Evolutionary conservation across 495 filamentous ascomycete genomes (phyloP).

Genomic region (Lasiosphaeriaceae sp.): DNA sequence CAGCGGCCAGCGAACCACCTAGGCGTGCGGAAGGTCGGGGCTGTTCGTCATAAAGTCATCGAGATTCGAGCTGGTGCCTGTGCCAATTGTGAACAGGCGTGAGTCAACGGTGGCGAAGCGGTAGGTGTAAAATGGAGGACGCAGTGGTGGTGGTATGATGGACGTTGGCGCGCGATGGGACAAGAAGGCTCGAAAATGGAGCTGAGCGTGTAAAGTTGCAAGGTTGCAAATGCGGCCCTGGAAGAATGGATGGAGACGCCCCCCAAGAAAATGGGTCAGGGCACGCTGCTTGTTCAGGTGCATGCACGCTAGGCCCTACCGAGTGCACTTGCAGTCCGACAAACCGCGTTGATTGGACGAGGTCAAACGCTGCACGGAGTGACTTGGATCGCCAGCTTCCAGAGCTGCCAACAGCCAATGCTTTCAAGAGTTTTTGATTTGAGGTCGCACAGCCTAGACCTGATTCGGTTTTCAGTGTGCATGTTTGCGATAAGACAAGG

Average conservation of each 20-base stretch:
- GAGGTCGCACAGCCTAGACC: too few relatives aligned
- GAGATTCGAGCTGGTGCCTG: not conserved
- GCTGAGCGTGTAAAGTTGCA: not conserved
- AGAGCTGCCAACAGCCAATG: not conserved
- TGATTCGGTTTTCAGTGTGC: too few relatives aligned
- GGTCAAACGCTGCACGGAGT: not conserved
- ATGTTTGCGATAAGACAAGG: too few relatives aligned
- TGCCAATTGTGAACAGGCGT: not conserved
- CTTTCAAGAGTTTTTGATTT: slow-evolving; percentile 1
- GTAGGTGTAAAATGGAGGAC: not conserved
- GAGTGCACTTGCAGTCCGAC: not conserved
- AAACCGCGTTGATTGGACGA: not conserved
- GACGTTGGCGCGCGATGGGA: not conserved
- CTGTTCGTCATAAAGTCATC: slow-evolving; percentile 23
- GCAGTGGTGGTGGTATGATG: not conserved
- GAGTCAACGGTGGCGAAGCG: not conserved
- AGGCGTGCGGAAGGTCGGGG: slow-evolving; percentile 1
- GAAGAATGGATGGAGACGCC: slow-evolving; percentile 4
- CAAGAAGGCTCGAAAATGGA: not conserved
- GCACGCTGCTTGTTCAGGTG: not conserved
- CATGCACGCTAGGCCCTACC: not conserved
- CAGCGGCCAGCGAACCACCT: slow-evolving; percentile 16
- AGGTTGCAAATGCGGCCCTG: slow-evolving; percentile 11
- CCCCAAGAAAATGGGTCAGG: slow-evolving; percentile 17
- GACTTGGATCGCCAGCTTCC: not conserved